These are phyloP conservation scores for Corylus heterophylla DNA, from an alignment of 306 rosid species.

Conservation along the genomic window DNA sequence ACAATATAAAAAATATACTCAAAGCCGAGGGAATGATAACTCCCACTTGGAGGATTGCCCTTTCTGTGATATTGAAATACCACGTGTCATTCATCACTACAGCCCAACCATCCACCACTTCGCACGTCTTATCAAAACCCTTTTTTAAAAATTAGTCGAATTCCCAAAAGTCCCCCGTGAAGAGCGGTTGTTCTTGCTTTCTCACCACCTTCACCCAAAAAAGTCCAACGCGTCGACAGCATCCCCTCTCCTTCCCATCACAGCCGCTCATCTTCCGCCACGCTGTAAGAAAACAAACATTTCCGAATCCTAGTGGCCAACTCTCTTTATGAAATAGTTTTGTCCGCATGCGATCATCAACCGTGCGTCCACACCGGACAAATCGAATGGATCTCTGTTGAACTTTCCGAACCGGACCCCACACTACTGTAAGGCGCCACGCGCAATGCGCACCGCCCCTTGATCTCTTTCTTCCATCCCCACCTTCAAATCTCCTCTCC, in stretches of 20 bases:
- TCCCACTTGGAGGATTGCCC: background rate
- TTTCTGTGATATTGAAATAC: rapidly evolving
- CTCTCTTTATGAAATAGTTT: background rate
- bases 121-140: background rate
- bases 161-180: background rate
- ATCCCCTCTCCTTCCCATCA: no score
- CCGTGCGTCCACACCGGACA: background rate
- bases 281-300: background rate
- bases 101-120: background rate
- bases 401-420: constrained; percentile 26
- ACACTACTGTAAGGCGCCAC: background rate
- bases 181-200: background rate
- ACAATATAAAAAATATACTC: no score
- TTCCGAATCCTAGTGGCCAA: background rate
- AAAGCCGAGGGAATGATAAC: no score
- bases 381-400: constrained; percentile 9
- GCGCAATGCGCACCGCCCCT: background rate
- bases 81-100: background rate
- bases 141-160: background rate
- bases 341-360: background rate
- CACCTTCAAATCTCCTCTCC: background rate
- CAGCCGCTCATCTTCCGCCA: background rate
- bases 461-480: background rate
- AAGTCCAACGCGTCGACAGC: background rate
- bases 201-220: background rate